A percentile compares a stretch with the other conserved stretches of the same genome.
phyloP scores from a whole-genome alignment of 257 asterid species.

The Rauvolfia tetraphylla region DNA sequence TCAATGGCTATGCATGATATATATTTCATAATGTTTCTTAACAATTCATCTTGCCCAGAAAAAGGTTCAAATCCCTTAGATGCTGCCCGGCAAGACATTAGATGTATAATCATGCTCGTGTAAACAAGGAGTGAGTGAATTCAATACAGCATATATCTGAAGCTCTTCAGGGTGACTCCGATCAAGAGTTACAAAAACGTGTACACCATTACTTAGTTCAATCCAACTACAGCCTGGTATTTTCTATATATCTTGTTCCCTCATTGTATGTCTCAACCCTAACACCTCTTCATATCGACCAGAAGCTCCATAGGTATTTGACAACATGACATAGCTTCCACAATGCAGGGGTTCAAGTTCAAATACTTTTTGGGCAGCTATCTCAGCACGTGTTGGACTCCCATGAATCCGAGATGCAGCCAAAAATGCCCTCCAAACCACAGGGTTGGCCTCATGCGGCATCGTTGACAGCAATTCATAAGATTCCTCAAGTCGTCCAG shows the following conservation, averaged over 20 bases:
- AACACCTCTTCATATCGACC: constrained; percentile 70
- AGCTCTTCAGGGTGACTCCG: constrained; percentile 46
- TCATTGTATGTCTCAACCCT: constrained; percentile 65
- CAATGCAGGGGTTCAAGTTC: constrained; percentile 70
- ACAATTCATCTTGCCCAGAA: neutral
- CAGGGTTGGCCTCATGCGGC: constrained; percentile 61
- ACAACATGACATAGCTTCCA: constrained; percentile 74
- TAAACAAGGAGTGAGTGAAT: constrained; percentile 50
- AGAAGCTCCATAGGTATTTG: constrained; percentile 68
- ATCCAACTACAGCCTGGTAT: constrained; percentile 94
- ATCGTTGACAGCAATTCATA: constrained; percentile 53
- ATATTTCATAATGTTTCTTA: no score
- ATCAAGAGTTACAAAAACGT: constrained; percentile 58
- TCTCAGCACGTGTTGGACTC: constrained; percentile 52
- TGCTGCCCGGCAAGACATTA: constrained; percentile 33
- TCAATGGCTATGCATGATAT: no score
- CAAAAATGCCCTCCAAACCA: constrained; percentile 77
- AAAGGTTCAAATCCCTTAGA: constrained; percentile 16
- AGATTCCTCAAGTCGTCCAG: constrained; percentile 66
- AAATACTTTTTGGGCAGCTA: constrained; percentile 51
- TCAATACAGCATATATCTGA: constrained; percentile 44
- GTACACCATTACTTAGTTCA: constrained; percentile 60
- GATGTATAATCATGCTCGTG: constrained; percentile 36
- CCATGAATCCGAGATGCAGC: constrained; percentile 76
- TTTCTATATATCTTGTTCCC: constrained; percentile 68